Conservation (phyloP, 129 eudicot species). For the Sambucus nigra region DNA sequence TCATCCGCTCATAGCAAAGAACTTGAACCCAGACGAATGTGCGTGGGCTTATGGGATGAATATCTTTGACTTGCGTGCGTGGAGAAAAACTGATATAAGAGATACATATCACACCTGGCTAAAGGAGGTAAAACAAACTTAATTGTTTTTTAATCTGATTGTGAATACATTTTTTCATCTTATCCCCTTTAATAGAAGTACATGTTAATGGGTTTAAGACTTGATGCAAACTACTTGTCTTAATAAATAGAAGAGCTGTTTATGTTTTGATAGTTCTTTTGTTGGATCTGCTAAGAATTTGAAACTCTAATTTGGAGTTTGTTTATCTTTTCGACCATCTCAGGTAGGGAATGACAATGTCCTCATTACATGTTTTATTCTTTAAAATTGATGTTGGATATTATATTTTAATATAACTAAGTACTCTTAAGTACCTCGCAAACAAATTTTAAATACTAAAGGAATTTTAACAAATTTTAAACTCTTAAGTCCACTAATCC, state of each 20-base stretch:
- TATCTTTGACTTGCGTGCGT: conserved; percentile 76
- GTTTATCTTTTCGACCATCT: neutral
- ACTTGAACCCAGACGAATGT: conserved; percentile 89
- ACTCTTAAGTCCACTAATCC: too few relatives aligned
- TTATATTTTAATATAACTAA: too few relatives aligned
- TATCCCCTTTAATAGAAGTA: neutral
- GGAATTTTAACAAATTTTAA: too few relatives aligned
- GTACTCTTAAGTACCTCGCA: too few relatives aligned
- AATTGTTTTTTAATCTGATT: neutral
- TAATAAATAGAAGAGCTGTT: neutral
- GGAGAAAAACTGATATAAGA: conserved; percentile 83
- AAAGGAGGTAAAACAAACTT: conserved; percentile 52
- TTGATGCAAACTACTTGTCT: neutral
- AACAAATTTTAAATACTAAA: too few relatives aligned
- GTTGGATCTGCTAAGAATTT: too few relatives aligned
- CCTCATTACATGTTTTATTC: neutral
- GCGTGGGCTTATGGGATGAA: conserved; percentile 99
- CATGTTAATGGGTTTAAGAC: neutral
- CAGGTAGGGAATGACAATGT: neutral
- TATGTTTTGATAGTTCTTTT: neutral
- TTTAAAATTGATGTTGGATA: too few relatives aligned
- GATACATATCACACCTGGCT: conserved; percentile 96
- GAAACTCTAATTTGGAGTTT: neutral
- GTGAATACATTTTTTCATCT: neutral
- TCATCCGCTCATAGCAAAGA: conserved; percentile 78